Evolutionary conservation across 768 basidiomycete genomes (phyloP).

Genomic region (Cyclocybe cylindracea): DNA sequence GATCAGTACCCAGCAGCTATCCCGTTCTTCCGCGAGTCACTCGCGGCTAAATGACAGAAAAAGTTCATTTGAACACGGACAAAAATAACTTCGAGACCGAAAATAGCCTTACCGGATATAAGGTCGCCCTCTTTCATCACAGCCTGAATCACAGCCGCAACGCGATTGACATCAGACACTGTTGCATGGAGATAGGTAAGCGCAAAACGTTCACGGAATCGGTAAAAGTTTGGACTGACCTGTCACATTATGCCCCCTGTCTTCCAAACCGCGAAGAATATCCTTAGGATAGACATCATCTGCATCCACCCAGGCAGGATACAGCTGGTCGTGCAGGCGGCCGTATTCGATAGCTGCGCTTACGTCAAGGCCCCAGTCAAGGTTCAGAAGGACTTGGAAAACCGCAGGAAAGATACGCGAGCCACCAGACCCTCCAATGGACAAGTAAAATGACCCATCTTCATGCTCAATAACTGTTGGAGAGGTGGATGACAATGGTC

Average conservation of each 20-base stretch:
- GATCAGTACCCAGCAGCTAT: conserved; percentile 76
- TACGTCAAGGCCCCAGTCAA: conserved; percentile 81
- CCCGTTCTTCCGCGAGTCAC: conserved; percentile 93
- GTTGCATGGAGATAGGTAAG: not conserved
- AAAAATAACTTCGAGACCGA: conserved; percentile 1
- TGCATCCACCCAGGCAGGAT: conserved; percentile 59
- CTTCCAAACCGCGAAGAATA: conserved; percentile 55
- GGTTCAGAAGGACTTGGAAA: conserved; percentile 76
- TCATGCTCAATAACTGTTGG: conserved; percentile 80
- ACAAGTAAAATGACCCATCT: conserved; percentile 72
- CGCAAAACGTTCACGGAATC: not conserved
- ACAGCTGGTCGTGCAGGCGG: conserved; percentile 85
- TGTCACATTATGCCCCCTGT: conserved; percentile 71
- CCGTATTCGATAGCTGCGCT: conserved; percentile 83
- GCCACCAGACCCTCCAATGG: conserved; percentile 87
- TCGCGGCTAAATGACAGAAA: conserved; percentile 58
- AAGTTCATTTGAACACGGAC: not conserved
- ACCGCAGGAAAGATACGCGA: conserved; percentile 80
- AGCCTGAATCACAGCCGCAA: conserved; percentile 76
- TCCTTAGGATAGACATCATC: conserved; percentile 62
- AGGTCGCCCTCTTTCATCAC: conserved; percentile 52
- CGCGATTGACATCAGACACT: conserved; percentile 70
- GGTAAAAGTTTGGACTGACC: conserved; percentile 37
- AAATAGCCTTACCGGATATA: conserved; percentile 58
- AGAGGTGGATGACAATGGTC: conserved; percentile 83